A percentile compares a stretch with the other conserved stretches of the same genome.
Conservation (phyloP, 2,329 filamentous ascomycete genomes). For the Mycosphaerella sp. region DNA sequence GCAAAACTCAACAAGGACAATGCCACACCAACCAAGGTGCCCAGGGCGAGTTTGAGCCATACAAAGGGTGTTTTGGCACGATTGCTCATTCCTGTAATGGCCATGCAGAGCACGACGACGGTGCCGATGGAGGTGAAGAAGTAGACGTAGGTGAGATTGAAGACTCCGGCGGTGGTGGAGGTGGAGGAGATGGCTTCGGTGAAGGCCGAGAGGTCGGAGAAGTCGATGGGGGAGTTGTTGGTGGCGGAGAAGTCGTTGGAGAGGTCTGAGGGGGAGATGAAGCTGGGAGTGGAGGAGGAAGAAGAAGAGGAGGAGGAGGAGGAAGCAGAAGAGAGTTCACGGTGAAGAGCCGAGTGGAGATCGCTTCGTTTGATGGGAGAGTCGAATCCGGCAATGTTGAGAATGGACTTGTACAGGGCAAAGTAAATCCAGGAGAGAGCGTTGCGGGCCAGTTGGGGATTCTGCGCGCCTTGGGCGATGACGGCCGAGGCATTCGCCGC, state of each 20-base stretch:
- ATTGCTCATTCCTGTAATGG: slow-evolving; percentile 23
- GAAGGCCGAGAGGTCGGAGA: background rate
- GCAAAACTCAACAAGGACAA: slow-evolving; percentile 6
- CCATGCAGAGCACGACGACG: slow-evolving; percentile 28
- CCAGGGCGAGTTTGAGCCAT: slow-evolving; percentile 8
- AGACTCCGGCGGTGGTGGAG: slow-evolving; percentile 8
- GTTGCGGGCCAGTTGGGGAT: slow-evolving; percentile 1
- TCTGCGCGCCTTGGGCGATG: slow-evolving; percentile 4
- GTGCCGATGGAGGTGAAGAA: slow-evolving; percentile 29
- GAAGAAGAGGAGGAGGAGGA: background rate
- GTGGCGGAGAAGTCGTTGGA: background rate
- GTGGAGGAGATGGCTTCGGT: slow-evolving; percentile 3
- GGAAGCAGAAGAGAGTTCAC: too few relatives aligned
- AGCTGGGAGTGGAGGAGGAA: background rate
- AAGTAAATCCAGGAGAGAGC: slow-evolving; percentile 12
- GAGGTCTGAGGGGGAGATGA: background rate
- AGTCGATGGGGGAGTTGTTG: slow-evolving; percentile 4
- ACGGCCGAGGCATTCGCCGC: slow-evolving; percentile 9
- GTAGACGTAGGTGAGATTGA: slow-evolving; percentile 29
- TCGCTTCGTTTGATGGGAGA: background rate
- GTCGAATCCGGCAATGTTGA: slow-evolving; percentile 15
- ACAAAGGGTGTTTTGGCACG: background rate
- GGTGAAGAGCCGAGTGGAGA: background rate
- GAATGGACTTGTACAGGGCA: slow-evolving; percentile 14
- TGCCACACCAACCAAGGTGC: slow-evolving; percentile 11